Base-by-base conservation (phyloP, 495 filamentous ascomycete genomes). In the Penicillium macrosclerotiorum region DNA sequence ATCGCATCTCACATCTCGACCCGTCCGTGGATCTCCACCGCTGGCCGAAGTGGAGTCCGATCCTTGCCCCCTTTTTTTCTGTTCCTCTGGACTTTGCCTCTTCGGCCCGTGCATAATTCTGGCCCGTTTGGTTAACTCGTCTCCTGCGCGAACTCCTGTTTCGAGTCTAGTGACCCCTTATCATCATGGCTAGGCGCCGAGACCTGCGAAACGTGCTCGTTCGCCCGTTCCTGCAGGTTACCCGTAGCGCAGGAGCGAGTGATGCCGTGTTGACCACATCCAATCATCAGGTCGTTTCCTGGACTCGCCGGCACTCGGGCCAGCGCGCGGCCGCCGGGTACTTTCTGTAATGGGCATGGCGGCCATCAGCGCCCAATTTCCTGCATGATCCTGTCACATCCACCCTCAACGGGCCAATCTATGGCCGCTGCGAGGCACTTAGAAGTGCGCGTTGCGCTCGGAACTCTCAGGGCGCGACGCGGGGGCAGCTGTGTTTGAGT, bases 291-390 rank as follows among this genome's bases (percentile, higher is more conserved):
- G 42, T 39, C 52, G 48, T 42, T 27, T 5, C 25, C 25, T 5
- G 25, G n/a, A 14, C 42, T 52, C 42, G 45, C 50, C 39, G 32
- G 31, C 47, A 40, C 48, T 59, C 48, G 52, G 55, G 35, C 55
- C 58, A 62, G 25, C 48, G 45, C 48, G 54, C 51, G 45, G 58
- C 45, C 51, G 45, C 37, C 38, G 27, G 42, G 14, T 37, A 13
- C 41, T 58, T n/a, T 24, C 58, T 55, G 16, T 30, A 58, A 45
- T 43, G 18, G 55, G 55, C 13, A 40, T 46, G 52, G 57, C 42
- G 45, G 11, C 33, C 32, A n/a, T n/a, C n/a, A n/a, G n/a, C n/a
- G 29, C 25, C 20, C 37, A 35, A 13, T 34, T 18, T 19, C 27
- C 29, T 37, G 40, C 26, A 5, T 13, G 14, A 39, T 30, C 23